Base-by-base conservation (phyloP, 768 basidiomycete species). In the Pleurotus sapidus region DNA sequence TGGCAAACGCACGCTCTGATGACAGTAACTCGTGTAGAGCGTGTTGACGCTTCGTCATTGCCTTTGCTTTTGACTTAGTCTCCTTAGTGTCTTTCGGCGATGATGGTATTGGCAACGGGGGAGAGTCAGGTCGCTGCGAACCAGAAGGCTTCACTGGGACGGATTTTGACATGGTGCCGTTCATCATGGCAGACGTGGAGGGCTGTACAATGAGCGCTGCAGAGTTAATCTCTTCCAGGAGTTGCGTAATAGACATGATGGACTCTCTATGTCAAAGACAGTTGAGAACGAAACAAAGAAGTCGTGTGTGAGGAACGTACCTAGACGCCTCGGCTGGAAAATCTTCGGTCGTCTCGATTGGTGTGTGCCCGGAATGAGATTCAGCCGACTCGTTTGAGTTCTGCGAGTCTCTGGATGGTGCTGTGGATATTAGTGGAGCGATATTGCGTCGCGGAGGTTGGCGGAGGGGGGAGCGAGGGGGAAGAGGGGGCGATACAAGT, bases 1-100 rank as follows among this genome's bases (percentile, higher is more conserved):
- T 85, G 11, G 91, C 87, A 69, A 93, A 93, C 1, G 89, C 87
- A 24, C 88, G 77, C 65, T 94, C 91, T 18, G 89, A 89, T 9
- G 87, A 83, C 46, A 93, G 78, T 24, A 94, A 71, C 61, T 94
- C 92, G 50, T 84, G 81, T 18, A 93, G 74, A 7, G 91, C 91
- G 67, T 93, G 88, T 20, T 84, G 79, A 38, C 92, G 82, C 72
- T 93, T 93, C 24, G 86, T 80, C 65, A 84, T 75, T 18, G 71
- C 64, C 51, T 40, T 53, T 39, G 37, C 38, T 14, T 53, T 53
- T 3, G 20, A 5, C 38, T 53, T n/a, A 72, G 65, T 11, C 67
- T 53, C 51, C 30, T 50, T 50, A 5, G 11, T 64, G 38, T 58
- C 49, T 42, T 60, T 46, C 4, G 25, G 17, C 23, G 70, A 69